Conservation (phyloP, 1,284 basidiomycete species). For the Puccinia horiana region DNA sequence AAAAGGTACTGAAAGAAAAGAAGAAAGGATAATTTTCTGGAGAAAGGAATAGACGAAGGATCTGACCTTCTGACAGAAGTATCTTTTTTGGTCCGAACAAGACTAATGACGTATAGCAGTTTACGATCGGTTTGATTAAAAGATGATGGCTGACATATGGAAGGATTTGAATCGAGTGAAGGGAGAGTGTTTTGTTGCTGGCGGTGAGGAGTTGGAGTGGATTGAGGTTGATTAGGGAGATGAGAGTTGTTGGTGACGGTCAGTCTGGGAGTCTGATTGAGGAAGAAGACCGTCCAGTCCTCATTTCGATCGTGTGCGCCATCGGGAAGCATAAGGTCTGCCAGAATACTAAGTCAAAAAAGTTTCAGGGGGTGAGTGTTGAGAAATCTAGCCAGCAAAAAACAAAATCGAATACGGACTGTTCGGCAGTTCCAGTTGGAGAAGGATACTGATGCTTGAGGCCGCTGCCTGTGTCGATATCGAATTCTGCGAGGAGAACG, state of each 20-base stretch:
- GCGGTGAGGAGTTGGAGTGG: neutral
- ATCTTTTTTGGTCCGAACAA: slow-evolving; percentile 94
- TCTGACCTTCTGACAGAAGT: slow-evolving; percentile 76
- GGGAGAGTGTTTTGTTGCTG: neutral
- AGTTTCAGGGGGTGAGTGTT: neutral
- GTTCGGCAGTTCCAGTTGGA: slow-evolving; percentile 84
- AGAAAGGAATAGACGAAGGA: neutral
- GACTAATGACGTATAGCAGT: slow-evolving; percentile 77
- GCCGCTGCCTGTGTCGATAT: slow-evolving; percentile 75
- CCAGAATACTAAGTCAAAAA: slow-evolving; percentile 70
- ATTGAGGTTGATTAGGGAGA: slow-evolving; percentile 57
- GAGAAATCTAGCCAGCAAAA: neutral
- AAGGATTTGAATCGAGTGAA: neutral
- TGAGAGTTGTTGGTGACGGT: slow-evolving; percentile 75
- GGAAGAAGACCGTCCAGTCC: slow-evolving; percentile 98
- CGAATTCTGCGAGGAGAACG: slow-evolving; percentile 89
- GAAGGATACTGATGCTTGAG: slow-evolving; percentile 91
- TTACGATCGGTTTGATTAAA: neutral
- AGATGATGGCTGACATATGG: neutral
- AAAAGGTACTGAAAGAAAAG: neutral
- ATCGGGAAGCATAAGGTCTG: slow-evolving; percentile 97
- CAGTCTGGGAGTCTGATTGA: slow-evolving; percentile 86
- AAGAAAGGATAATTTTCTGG: too few relatives aligned
- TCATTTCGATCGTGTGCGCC: slow-evolving; percentile 90
- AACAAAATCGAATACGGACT: slow-evolving; percentile 65